Percentiles rank a stretch among this genome's conserved stretches.
Conservation (phyloP, 208 protist species). For the Herpetomonas muscarum region DNA sequence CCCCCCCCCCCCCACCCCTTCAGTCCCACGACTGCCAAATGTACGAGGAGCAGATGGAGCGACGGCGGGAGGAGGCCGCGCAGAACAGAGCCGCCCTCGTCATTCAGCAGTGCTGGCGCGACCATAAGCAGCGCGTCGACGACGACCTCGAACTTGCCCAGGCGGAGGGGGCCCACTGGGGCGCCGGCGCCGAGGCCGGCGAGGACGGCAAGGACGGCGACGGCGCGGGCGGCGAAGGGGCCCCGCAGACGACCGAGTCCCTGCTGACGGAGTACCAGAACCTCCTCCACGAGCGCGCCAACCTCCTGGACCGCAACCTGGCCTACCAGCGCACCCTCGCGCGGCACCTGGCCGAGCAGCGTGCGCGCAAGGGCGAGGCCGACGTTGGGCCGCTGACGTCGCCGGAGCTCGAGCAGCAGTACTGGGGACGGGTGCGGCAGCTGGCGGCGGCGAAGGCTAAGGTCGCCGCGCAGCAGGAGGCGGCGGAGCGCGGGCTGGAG, state of each 20-base stretch:
- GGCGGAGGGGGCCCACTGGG: constrained; percentile 10
- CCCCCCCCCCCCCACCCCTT: background rate
- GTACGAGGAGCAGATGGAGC: constrained; percentile 42
- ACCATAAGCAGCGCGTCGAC: constrained; percentile 26
- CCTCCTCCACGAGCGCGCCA: constrained; percentile 51
- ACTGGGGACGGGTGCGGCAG: constrained; percentile 69
- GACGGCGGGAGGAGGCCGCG: constrained; percentile 38
- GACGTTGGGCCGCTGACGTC: constrained; percentile 34
- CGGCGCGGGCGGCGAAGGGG: constrained; percentile 8
- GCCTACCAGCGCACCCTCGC: constrained; percentile 63
- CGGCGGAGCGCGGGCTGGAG: constrained; percentile 44
- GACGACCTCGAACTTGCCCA: constrained; percentile 17
- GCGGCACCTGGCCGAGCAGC: constrained; percentile 77
- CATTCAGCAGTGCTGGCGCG: constrained; percentile 74
- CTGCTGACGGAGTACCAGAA: constrained; percentile 58
- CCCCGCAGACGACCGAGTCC: constrained; percentile 28
- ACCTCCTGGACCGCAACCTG: constrained; percentile 57
- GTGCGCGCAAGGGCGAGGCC: constrained; percentile 66
- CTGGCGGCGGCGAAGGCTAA: constrained; percentile 51
- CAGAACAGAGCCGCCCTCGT: constrained; percentile 46
- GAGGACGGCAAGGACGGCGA: constrained; percentile 11
- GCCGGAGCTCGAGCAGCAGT: constrained; percentile 68
- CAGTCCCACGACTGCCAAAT: constrained; percentile 2
- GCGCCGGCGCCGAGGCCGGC: constrained; percentile 5
- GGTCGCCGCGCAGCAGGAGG: constrained; percentile 28